Percentiles rank a stretch among this genome's conserved stretches.
These are phyloP conservation scores for Fistulifera solaris DNA, from an alignment of 108 stramenopile species.

Conservation along the genomic window DNA sequence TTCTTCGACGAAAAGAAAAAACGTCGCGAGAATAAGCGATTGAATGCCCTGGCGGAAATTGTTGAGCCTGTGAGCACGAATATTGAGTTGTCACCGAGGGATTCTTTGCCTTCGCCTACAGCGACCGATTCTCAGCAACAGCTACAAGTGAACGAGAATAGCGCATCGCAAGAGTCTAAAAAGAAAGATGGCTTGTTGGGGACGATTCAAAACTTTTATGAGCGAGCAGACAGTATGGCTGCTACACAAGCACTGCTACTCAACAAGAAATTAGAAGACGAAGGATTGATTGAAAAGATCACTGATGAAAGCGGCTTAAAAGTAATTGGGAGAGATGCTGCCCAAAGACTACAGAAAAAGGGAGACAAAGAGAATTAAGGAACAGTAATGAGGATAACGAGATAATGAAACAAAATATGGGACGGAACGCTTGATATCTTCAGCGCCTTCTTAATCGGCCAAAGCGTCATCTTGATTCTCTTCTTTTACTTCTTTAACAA, in stretches of 20 bases:
- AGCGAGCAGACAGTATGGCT: conserved; percentile 78
- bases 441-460: no score
- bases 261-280: conserved; percentile 82
- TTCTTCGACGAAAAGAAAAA: conserved; percentile 19
- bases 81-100: not conserved
- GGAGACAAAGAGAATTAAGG: conserved; percentile 9
- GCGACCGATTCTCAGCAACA: conserved; percentile 2
- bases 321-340: conserved; percentile 68
- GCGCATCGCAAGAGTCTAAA: not conserved
- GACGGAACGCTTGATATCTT: no score
- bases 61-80: conserved; percentile 10
- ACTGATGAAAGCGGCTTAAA: conserved; percentile 79
- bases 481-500: no score
- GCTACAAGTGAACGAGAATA: conserved; percentile 5
- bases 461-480: no score
- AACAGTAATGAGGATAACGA: no score
- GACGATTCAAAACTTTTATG: conserved; percentile 58
- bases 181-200: conserved; percentile 30
- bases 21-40: conserved; percentile 55
- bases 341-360: conserved; percentile 25
- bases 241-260: conserved; percentile 73
- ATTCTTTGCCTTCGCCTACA: not conserved
- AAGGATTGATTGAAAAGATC: conserved; percentile 76
- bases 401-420: no score
- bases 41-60: conserved; percentile 62